Percentiles rank a stretch among this genome's conserved stretches.
phyloP scores from a whole-genome alignment of 1,284 basidiomycete genomes.

The Xerocomus nothofagi region DNA sequence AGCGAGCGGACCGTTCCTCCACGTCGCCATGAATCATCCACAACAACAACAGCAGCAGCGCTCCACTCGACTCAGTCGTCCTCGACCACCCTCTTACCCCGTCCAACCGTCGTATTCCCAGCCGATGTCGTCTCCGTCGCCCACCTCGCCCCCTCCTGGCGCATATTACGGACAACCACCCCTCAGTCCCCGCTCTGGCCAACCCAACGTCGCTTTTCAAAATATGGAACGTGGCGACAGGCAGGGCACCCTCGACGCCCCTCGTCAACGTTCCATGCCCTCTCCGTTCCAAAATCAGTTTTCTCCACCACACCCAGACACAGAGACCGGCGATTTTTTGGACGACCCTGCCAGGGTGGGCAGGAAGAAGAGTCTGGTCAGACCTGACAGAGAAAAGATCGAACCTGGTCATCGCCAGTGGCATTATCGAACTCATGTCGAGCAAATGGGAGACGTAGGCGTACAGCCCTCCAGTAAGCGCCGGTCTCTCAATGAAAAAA shows the following conservation, averaged over 20 bases:
- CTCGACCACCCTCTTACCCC: conserved; percentile 34
- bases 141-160: conserved; percentile 25
- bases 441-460: conserved; percentile 75
- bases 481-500: conserved; percentile 7
- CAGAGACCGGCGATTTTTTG: conserved; percentile 47
- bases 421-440: conserved; percentile 92
- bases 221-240: conserved; percentile 67
- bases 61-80: conserved; percentile 46
- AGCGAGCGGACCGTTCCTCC: conserved; percentile 4
- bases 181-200: conserved; percentile 25
- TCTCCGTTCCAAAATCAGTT: conserved; percentile 58
- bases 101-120: conserved; percentile 31
- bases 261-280: conserved; percentile 47
- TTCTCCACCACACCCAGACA: conserved; percentile 46
- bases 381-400: conserved; percentile 95
- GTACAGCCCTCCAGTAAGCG: conserved; percentile 81
- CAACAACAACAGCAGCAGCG: conserved; percentile 43
- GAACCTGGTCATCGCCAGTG: conserved; percentile 94
- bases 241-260: conserved; percentile 50
- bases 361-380: conserved; percentile 92
- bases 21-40: conserved; percentile 42
- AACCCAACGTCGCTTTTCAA: conserved; percentile 64
- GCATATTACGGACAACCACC: conserved; percentile 29
- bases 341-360: conserved; percentile 46
- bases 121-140: conserved; percentile 21